phyloP scores from a whole-genome alignment of 768 basidiomycete genomes.

The Daedaleopsis nitida region DNA sequence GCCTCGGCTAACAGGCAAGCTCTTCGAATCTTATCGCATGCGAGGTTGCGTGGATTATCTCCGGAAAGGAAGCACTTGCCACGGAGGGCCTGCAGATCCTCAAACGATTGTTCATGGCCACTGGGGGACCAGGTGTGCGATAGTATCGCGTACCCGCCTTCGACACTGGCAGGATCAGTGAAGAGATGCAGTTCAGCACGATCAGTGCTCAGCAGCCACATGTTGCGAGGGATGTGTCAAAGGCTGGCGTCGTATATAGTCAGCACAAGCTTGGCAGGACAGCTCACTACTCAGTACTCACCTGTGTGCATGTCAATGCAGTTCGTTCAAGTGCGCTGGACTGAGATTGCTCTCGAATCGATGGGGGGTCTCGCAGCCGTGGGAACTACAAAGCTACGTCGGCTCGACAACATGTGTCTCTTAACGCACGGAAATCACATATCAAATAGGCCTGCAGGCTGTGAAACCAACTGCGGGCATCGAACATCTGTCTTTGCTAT shows the following conservation, averaged over 20 bases:
- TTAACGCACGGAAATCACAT: no score
- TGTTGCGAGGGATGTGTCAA: not conserved
- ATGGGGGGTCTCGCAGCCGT: no score
- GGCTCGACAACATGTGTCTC: no score
- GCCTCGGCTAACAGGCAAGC: not conserved
- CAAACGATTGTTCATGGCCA: not conserved
- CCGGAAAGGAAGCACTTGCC: not conserved
- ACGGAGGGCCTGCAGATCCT: not conserved
- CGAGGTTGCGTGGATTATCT: not conserved
- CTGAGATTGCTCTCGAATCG: no score
- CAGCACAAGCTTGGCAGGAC: no score
- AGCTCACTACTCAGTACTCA: no score
- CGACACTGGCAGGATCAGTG: not conserved
- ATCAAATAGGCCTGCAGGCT: no score
- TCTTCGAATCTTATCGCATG: not conserved
- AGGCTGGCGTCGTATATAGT: not conserved
- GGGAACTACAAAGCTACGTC: no score
- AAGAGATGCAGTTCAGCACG: not conserved
- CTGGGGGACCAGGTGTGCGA: not conserved
- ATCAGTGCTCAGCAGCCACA: not conserved
- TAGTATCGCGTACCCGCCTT: not conserved
- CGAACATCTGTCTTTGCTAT: no score
- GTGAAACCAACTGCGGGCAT: no score
- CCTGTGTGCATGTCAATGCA: no score
- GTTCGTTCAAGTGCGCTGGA: no score